A percentile compares a stretch with the other conserved stretches of the same genome.
Evolutionary conservation across 345 rosid genomes (phyloP).

Genomic region (Gossypium herbaceum): DNA sequence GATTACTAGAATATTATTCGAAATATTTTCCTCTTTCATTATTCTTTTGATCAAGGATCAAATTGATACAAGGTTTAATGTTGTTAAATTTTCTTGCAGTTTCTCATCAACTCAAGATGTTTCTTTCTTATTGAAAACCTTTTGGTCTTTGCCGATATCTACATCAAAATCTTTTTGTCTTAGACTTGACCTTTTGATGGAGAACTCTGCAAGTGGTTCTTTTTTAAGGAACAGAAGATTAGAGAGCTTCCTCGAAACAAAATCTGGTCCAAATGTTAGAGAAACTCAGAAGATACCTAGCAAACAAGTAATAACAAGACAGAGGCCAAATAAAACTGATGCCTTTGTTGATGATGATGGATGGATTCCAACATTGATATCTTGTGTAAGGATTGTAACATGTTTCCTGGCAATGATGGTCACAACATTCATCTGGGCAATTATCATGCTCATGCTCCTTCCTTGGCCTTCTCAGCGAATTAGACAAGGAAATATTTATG

Average conservation of each 20-base stretch:
- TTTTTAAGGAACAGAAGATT: conserved; percentile 44
- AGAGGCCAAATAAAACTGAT: conserved; percentile 8
- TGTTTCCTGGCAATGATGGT: conserved; percentile 50
- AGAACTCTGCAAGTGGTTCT: conserved; percentile 29
- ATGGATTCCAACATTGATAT: conserved; percentile 35
- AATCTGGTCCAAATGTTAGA: conserved; percentile 22
- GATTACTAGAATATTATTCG: too few relatives aligned
- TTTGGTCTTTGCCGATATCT: too few relatives aligned
- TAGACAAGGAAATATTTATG: conserved; percentile 50
- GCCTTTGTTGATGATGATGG: conserved; percentile 41
- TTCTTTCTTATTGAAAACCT: too few relatives aligned
- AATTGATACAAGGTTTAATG: not conserved
- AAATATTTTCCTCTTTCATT: too few relatives aligned
- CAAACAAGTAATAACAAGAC: conserved; percentile 12
- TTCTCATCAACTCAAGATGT: not conserved
- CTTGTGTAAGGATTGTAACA: conserved; percentile 38
- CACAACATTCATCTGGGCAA: conserved; percentile 44
- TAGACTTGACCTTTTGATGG: conserved; percentile 23
- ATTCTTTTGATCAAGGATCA: too few relatives aligned
- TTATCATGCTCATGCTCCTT: conserved; percentile 38
- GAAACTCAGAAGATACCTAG: conserved; percentile 9
- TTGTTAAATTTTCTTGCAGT: not conserved
- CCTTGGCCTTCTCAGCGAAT: conserved; percentile 54
- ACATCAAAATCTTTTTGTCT: too few relatives aligned
- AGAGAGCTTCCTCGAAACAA: conserved; percentile 32